A percentile compares a stretch with the other conserved stretches of the same genome.
phyloP scores from a whole-genome alignment of 169 alveolate species.

The Plasmodium adleri region DNA sequence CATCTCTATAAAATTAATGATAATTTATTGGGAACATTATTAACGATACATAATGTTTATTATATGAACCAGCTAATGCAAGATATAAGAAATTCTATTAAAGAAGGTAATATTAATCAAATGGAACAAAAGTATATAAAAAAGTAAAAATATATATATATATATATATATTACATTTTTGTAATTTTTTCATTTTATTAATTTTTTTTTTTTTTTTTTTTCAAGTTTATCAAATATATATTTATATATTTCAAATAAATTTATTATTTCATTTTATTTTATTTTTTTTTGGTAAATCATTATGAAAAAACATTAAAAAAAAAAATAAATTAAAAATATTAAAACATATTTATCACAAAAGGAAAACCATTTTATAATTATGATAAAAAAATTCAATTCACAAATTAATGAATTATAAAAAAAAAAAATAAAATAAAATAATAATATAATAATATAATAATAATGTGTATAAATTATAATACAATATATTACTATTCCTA shows the following conservation, averaged over 20 bases:
- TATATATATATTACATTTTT: not conserved
- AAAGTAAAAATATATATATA: not conserved
- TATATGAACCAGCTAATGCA: conserved; percentile 90
- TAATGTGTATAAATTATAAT: too few species aligned
- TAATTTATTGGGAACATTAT: conserved; percentile 90
- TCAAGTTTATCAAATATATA: not conserved
- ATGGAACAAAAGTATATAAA: conserved; percentile 26
- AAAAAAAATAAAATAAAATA: too few species aligned
- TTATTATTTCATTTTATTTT: not conserved
- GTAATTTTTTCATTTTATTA: not conserved
- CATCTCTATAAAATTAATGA: conserved; percentile 81
- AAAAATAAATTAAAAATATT: too few species aligned
- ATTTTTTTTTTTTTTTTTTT: not conserved
- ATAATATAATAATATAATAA: too few species aligned
- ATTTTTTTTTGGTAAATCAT: too few species aligned
- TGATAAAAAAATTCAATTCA: too few species aligned
- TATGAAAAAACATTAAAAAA: too few species aligned
- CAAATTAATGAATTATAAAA: too few species aligned
- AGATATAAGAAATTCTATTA: conserved; percentile 22
- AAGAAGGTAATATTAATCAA: conserved; percentile 8
- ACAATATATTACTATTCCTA: too few species aligned
- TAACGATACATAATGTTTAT: conserved; percentile 94
- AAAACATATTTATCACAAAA: too few species aligned
- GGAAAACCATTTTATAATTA: too few species aligned
- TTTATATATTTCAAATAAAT: not conserved